phyloP scores from a whole-genome alignment of 1,284 basidiomycete genomes.

The Afroboletus lepidellus region DNA sequence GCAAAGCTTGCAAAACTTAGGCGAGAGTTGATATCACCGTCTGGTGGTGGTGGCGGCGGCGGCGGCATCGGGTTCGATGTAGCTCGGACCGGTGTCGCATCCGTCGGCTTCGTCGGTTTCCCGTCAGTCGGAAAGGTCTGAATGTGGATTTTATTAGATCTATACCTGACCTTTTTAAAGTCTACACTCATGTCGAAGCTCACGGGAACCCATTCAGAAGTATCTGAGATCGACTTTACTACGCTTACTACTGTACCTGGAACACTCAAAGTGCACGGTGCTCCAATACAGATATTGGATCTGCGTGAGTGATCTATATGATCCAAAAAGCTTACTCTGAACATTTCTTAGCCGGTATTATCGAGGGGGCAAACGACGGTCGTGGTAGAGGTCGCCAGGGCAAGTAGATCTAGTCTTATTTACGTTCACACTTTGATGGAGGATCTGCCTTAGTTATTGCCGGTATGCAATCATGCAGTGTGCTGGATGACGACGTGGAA shows the following conservation, averaged over 20 bases:
- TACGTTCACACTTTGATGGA: constrained; percentile 4
- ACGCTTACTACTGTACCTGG: constrained; percentile 93
- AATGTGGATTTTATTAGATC: constrained; percentile 7
- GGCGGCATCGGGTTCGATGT: constrained; percentile 94
- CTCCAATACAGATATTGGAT: constrained; percentile 86
- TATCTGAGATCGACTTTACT: constrained; percentile 99
- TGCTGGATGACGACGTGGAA: constrained; percentile 9
- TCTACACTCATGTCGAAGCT: constrained; percentile 98
- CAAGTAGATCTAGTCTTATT: constrained; percentile 30
- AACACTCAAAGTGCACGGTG: constrained; percentile 92
- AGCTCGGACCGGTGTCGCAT: constrained; percentile 93
- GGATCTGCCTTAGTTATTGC: constrained; percentile 64
- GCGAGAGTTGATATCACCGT: constrained; percentile 87
- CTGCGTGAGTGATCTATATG: constrained; percentile 61
- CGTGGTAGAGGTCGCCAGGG: constrained; percentile 97
- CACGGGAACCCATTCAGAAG: constrained; percentile 96
- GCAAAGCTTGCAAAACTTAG: constrained; percentile 98
- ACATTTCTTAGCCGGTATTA: constrained; percentile 79
- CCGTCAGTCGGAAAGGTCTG: constrained; percentile 84
- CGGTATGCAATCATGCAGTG: constrained; percentile 48
- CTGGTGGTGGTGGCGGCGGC: constrained; percentile 82
- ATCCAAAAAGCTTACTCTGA: background rate
- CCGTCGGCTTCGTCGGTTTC: constrained; percentile 93
- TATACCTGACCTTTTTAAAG: constrained; percentile 39
- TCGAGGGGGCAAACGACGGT: constrained; percentile 98